phyloP scores from a whole-genome alignment of 805 yeast genomes.

The Nakazawaea anatomiae region DNA sequence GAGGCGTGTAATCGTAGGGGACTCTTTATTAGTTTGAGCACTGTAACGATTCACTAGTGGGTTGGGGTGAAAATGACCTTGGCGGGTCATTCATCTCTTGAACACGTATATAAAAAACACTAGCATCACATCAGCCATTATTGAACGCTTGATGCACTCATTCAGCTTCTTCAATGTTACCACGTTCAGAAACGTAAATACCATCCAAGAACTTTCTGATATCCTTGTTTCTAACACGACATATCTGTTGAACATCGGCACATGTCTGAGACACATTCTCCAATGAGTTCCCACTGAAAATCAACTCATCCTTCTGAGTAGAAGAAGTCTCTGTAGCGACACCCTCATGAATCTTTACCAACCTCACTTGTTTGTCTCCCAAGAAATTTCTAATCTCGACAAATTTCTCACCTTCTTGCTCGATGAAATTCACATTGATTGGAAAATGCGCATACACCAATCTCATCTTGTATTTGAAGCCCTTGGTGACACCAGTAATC shows the following conservation, averaged over 20 bases:
- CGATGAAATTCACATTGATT: constrained; percentile 91
- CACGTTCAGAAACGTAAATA: constrained; percentile 97
- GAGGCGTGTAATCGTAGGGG: constrained; percentile 13
- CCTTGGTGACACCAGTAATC: constrained; percentile 98
- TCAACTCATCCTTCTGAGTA: constrained; percentile 89
- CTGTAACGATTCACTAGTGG: constrained; percentile 14
- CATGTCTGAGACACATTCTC: constrained; percentile 98
- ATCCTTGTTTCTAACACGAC: constrained; percentile 99
- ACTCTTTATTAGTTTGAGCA: constrained; percentile 12
- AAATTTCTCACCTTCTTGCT: constrained; percentile 63
- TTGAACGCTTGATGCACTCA: constrained; percentile 13
- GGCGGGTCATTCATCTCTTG: background rate
- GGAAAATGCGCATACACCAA: constrained; percentile 99
- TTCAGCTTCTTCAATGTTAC: constrained; percentile 69
- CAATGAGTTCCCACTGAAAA: constrained; percentile 90
- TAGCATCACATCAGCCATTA: too few species aligned
- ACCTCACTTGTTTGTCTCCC: constrained; percentile 98
- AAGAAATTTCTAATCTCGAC: constrained; percentile 99
- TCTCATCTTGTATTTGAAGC: constrained; percentile 99
- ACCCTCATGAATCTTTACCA: constrained; percentile 82
- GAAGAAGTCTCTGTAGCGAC: constrained; percentile 78
- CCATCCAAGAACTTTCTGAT: constrained; percentile 99
- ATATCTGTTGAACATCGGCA: constrained; percentile 96
- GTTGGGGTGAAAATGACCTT: background rate
- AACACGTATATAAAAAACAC: too few species aligned